These are phyloP conservation scores for Suillus clintonianus DNA, from an alignment of 768 basidiomycete species.

Conservation along the genomic window DNA sequence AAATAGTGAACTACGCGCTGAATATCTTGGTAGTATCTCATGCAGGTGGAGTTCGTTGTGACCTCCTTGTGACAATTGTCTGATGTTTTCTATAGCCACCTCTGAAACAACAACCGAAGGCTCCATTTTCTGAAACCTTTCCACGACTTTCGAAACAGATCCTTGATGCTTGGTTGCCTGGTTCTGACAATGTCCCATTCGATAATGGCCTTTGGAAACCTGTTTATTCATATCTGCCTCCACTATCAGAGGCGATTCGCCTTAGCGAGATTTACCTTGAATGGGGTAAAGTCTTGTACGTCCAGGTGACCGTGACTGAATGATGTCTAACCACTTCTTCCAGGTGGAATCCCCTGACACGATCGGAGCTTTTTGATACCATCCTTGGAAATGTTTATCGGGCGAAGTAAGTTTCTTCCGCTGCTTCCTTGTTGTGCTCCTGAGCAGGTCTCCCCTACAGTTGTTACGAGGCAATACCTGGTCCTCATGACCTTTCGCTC, in stretches of 20 bases:
- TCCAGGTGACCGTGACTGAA: slow-evolving; percentile 6
- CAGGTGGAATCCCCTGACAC: slow-evolving; percentile 58
- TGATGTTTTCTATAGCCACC: slow-evolving; percentile 23
- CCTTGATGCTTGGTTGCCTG: slow-evolving; percentile 37
- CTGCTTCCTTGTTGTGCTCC: background rate
- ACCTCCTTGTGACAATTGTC: background rate
- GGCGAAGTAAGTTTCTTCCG: slow-evolving; percentile 40
- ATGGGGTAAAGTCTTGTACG: slow-evolving; percentile 60
- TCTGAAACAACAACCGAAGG: slow-evolving; percentile 14
- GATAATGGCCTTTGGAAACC: slow-evolving; percentile 42
- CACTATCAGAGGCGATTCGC: slow-evolving; percentile 56
- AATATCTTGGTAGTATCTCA: slow-evolving; percentile 47
- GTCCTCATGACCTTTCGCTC: slow-evolving; percentile 59
- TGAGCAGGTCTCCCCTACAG: slow-evolving; percentile 24
- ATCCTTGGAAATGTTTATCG: slow-evolving; percentile 56
- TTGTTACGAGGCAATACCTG: slow-evolving; percentile 38
- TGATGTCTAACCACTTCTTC: background rate
- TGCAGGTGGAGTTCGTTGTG: slow-evolving; percentile 42
- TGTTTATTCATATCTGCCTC: slow-evolving; percentile 52
- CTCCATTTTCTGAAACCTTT: slow-evolving; percentile 16
- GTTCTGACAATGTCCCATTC: slow-evolving; percentile 29
- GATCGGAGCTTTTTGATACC: slow-evolving; percentile 57
- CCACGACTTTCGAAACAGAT: slow-evolving; percentile 45
- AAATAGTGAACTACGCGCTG: background rate
- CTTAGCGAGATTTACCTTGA: slow-evolving; percentile 69